phyloP scores from a whole-genome alignment of 2,329 filamentous ascomycete genomes.

The Phoma sp. region DNA sequence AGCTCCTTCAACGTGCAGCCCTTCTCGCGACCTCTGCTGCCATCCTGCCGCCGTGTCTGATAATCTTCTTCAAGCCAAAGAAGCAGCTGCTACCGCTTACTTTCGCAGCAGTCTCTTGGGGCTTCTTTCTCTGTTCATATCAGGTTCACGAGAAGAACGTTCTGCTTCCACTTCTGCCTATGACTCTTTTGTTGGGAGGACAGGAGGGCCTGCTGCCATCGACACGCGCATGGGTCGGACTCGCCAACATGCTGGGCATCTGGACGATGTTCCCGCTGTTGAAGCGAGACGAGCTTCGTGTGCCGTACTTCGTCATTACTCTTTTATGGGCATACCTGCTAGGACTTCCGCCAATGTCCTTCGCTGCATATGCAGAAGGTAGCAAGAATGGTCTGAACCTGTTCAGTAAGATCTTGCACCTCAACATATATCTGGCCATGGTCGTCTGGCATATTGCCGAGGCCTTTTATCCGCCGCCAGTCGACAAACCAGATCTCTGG shows the following conservation, averaged over 20 bases:
- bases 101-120: constrained; percentile 87
- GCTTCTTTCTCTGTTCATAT: constrained; percentile 96
- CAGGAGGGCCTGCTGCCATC: constrained; percentile 77
- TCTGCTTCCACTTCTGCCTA: constrained; percentile 86
- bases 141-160: constrained; percentile 99
- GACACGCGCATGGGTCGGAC: constrained; percentile 89
- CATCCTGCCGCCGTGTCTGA: constrained; percentile 77
- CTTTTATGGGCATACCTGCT: constrained; percentile 91
- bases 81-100: constrained; percentile 79
- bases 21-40: constrained; percentile 75
- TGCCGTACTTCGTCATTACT: constrained; percentile 85
- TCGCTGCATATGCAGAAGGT: constrained; percentile 67
- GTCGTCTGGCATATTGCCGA: constrained; percentile 81
- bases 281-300: constrained; percentile 77
- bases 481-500: constrained; percentile 89
- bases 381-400: constrained; percentile 54
- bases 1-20: constrained; percentile 76
- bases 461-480: constrained; percentile 69
- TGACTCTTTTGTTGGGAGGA: constrained; percentile 84
- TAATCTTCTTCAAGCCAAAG: constrained; percentile 79
- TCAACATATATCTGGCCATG: constrained; percentile 78
- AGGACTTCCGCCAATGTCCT: constrained; percentile 79
- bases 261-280: constrained; percentile 97
- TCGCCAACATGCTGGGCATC: constrained; percentile 84
- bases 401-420: constrained; percentile 73